Base-by-base conservation (phyloP, 2,329 filamentous ascomycete genomes). In the Fusarium dimerum region DNA sequence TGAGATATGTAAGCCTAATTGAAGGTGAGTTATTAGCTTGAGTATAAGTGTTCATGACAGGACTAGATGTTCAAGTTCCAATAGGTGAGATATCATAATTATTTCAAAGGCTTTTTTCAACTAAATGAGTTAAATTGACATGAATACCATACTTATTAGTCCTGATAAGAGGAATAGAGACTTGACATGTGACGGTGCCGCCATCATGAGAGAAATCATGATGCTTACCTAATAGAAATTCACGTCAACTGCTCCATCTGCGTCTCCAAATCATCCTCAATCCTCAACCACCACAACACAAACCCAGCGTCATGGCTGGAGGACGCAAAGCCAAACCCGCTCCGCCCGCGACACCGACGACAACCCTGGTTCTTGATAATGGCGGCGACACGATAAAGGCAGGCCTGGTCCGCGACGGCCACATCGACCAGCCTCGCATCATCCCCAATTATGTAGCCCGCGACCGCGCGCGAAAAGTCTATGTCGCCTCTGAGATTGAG, bases 331-430 rank as follows among this genome's bases (percentile, higher is more conserved):
- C 78, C 45, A 83, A 83, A 48, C 69, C 76, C 15, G 69, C 77
- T 6, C 74, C 76, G 43, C 74, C 81, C 5, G 68, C 78, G 20
- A 74, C 83, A 8, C 86, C 87, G 0, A 68, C 78, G 2, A 82
- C 77, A 52, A 96, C 92, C 0, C 85, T 99, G 48, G 81, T 99
- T 43, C 79, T 99, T 66, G 94, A 99, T 76, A 97, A 97, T 76
- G 94, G 94, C 69, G 92, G 88, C 41, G 88, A 90, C 73, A 92
- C 87, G 7, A 83, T 99, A 71, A 99, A 99, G 76, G 92, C 92
- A 15, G 94, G 94, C 48, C 88, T 93, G 64, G 84, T 86, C 2
- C 71, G 75, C 36, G 71, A 74, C 38, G 66, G 75, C 26, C 68
- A 75, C 48, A 66, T 73, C 36, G 75, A 78, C 58, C 71, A 73